Percentiles rank a stretch among this genome's conserved stretches.
phyloP scores from a whole-genome alignment of 1,139 yeast genomes.

The Yamadazyma conglobata region DNA sequence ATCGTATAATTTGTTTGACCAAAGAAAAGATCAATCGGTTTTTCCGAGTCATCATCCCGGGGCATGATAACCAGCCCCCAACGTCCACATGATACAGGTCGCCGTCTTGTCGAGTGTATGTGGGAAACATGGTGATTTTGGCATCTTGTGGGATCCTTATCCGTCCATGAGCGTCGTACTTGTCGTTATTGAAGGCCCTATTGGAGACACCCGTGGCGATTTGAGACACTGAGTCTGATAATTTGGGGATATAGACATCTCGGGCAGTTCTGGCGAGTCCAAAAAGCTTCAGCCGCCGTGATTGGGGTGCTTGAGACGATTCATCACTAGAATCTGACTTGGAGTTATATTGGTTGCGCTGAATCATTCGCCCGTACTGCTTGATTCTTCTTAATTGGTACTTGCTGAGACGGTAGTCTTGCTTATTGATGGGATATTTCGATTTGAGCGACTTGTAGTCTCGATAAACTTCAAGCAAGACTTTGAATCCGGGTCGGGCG shows the following conservation, averaged over 20 bases:
- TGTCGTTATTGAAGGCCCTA: slow-evolving; percentile 28
- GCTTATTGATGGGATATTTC: slow-evolving; percentile 15
- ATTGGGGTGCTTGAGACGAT: slow-evolving; percentile 4
- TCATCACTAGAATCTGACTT: neutral
- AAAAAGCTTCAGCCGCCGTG: slow-evolving; percentile 34
- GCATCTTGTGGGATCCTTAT: slow-evolving; percentile 38
- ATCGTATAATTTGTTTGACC: slow-evolving; percentile 66
- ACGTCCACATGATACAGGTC: slow-evolving; percentile 54
- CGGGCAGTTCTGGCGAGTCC: slow-evolving; percentile 56
- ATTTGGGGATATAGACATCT: slow-evolving; percentile 54
- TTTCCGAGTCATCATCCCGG: slow-evolving; percentile 68
- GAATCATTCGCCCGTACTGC: slow-evolving; percentile 16
- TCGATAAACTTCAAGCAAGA: slow-evolving; percentile 16
- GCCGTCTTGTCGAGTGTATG: slow-evolving; percentile 49
- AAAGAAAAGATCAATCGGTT: slow-evolving; percentile 65
- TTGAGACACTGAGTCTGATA: slow-evolving; percentile 47
- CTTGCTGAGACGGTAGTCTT: slow-evolving; percentile 10
- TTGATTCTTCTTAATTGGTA: slow-evolving; percentile 14
- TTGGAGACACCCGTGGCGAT: slow-evolving; percentile 47
- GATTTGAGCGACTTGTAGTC: slow-evolving; percentile 25
- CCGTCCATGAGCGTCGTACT: slow-evolving; percentile 28
- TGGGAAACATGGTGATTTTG: slow-evolving; percentile 51
- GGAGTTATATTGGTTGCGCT: slow-evolving; percentile 1
- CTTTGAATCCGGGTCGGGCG: slow-evolving; percentile 12
- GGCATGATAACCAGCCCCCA: slow-evolving; percentile 71